Conservation (phyloP, 495 filamentous ascomycete genomes). For the Filosporella fistucella region DNA sequence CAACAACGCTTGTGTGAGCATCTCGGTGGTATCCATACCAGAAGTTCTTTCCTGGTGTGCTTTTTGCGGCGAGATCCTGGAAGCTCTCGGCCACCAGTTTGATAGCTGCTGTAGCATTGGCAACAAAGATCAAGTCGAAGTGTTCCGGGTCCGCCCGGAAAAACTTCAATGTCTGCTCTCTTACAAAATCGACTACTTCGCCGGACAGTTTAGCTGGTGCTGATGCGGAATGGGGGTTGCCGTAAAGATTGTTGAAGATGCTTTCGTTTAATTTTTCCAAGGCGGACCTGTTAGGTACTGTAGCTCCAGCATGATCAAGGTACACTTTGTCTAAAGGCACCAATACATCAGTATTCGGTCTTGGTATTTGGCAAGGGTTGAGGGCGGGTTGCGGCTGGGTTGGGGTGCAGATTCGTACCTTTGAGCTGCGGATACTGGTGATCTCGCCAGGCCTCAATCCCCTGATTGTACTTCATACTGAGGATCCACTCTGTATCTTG, state of each 20-base stretch:
- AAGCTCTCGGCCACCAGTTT: slow-evolving; percentile 67
- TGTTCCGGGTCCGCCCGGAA: slow-evolving; percentile 58
- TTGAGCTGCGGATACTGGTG: slow-evolving; percentile 81
- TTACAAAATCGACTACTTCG: slow-evolving; percentile 52
- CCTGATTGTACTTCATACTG: neutral
- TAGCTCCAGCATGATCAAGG: slow-evolving; percentile 91
- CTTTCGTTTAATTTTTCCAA: slow-evolving; percentile 53
- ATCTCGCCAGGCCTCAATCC: slow-evolving; percentile 43
- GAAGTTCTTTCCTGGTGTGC: slow-evolving; percentile 42
- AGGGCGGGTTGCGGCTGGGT: neutral
- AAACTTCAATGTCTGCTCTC: slow-evolving; percentile 54
- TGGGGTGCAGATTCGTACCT: slow-evolving; percentile 41
- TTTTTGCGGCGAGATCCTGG: slow-evolving; percentile 38
- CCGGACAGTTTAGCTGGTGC: slow-evolving; percentile 58
- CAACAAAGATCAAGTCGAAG: slow-evolving; percentile 65
- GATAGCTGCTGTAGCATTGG: slow-evolving; percentile 66
- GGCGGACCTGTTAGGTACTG: slow-evolving; percentile 71
- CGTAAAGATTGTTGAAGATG: slow-evolving; percentile 56
- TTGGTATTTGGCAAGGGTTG: neutral
- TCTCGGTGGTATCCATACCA: slow-evolving; percentile 83
- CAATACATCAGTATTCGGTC: neutral
- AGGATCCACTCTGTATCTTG: too few relatives aligned
- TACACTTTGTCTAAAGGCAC: slow-evolving; percentile 69
- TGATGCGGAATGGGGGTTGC: slow-evolving; percentile 74
- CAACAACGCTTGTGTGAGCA: slow-evolving; percentile 84